These are phyloP conservation scores for Yamadazyma akitaensis DNA, from an alignment of 805 yeast species.

Conservation along the genomic window DNA sequence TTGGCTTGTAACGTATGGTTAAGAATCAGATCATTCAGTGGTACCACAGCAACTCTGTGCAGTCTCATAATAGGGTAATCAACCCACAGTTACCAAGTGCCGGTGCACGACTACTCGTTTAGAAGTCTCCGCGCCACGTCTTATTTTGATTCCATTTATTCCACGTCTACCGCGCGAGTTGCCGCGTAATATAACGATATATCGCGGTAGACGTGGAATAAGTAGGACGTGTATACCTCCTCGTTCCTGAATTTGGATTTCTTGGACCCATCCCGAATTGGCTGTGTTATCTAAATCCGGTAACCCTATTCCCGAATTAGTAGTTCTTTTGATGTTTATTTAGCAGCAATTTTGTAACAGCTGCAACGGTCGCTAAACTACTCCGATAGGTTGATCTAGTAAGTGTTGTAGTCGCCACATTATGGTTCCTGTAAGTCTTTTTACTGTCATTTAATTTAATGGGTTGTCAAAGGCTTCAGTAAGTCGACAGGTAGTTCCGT, in stretches of 20 bases:
- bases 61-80: constrained; percentile 1
- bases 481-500: too few relatives aligned
- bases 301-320: not conserved
- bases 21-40: constrained; percentile 7
- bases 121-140: not conserved
- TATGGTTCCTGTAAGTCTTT: too few relatives aligned
- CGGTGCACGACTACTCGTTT: constrained; percentile 2
- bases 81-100: constrained; percentile 1
- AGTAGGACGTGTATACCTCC: not conserved
- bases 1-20: not conserved
- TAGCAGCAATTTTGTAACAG: too few relatives aligned
- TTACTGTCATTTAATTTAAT: too few relatives aligned
- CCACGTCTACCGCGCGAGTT: not conserved
- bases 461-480: too few relatives aligned
- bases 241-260: not conserved
- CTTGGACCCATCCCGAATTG: not conserved
- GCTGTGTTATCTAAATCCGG: not conserved
- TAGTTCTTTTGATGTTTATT: too few relatives aligned
- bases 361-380: too few relatives aligned
- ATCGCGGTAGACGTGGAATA: not conserved
- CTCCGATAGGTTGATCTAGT: too few relatives aligned
- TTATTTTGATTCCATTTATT: not conserved
- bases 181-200: not conserved
- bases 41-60: constrained; percentile 7
- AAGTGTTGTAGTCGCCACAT: too few relatives aligned